phyloP scores from a whole-genome alignment of 2,329 filamentous ascomycete genomes.

The Aureobasidium sp. region DNA sequence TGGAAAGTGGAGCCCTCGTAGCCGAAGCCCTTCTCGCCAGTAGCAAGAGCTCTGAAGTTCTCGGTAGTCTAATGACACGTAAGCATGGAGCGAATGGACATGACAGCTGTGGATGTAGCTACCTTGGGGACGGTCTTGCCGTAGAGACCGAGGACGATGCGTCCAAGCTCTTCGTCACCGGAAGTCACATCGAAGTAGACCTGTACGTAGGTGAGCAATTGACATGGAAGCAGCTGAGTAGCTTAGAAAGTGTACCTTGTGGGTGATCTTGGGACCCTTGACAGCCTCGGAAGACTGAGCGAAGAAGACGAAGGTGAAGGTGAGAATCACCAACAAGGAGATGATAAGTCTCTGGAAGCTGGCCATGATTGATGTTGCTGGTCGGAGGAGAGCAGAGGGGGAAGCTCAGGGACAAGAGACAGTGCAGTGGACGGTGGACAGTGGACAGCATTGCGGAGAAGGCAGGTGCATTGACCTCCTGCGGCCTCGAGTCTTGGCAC shows the following conservation, averaged over 20 bases:
- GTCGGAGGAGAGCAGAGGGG: not conserved
- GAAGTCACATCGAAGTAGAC: slow-evolving; percentile 79
- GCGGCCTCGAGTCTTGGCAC: not conserved
- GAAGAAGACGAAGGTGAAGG: slow-evolving; percentile 67
- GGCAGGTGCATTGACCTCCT: not conserved
- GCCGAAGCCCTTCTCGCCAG: slow-evolving; percentile 78
- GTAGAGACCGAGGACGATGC: slow-evolving; percentile 75
- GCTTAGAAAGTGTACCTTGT: slow-evolving; percentile 55
- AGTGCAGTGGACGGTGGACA: not conserved
- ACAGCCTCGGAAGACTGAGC: slow-evolving; percentile 64
- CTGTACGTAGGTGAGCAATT: slow-evolving; percentile 24
- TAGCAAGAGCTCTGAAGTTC: slow-evolving; percentile 75
- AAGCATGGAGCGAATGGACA: not conserved
- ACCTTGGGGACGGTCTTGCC: slow-evolving; percentile 79
- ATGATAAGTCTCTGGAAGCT: slow-evolving; percentile 63
- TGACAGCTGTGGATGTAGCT: slow-evolving; percentile 8
- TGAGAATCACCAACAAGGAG: slow-evolving; percentile 68
- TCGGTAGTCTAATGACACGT: slow-evolving; percentile 48
- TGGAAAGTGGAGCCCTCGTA: slow-evolving; percentile 80
- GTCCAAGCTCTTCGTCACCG: slow-evolving; percentile 65
- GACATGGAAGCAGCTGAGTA: not conserved
- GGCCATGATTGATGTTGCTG: slow-evolving; percentile 54
- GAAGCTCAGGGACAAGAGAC: not conserved
- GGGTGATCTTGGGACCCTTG: slow-evolving; percentile 87
- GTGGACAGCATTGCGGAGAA: not conserved